A percentile compares a stretch with the other conserved stretches of the same genome.
Conservation (phyloP, 805 yeast genomes). For the Starmerella apicola region DNA sequence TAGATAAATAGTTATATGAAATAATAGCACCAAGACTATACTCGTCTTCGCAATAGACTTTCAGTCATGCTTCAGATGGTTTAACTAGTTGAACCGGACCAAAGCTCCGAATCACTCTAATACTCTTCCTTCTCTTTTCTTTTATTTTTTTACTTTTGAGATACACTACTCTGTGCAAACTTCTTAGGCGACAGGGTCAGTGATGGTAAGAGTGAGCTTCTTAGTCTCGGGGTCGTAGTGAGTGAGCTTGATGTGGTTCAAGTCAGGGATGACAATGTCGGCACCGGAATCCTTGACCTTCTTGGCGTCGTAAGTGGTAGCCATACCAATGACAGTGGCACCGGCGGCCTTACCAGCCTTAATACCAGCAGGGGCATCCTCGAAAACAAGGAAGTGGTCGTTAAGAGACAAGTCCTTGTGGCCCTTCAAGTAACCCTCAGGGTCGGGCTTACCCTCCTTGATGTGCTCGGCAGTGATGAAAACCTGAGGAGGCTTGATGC, state of each 20-base stretch:
- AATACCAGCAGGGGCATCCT: constrained; percentile 84
- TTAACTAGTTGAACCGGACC: too few species aligned
- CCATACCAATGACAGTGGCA: constrained; percentile 70
- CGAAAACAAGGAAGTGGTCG: constrained; percentile 45
- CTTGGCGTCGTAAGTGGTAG: constrained; percentile 62
- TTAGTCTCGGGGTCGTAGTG: constrained; percentile 35
- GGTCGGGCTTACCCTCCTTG: constrained; percentile 71
- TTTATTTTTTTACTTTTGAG: too few species aligned
- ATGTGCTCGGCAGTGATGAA: constrained; percentile 79
- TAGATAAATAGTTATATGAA: too few species aligned
- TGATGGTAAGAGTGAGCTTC: constrained; percentile 18
- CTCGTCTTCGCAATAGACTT: too few species aligned
- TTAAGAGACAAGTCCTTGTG: constrained; percentile 28
- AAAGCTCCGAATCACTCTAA: too few species aligned
- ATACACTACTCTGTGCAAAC: too few species aligned
- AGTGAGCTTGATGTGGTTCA: constrained; percentile 47
- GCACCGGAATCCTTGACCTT: constrained; percentile 67
- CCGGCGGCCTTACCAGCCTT: constrained; percentile 76
- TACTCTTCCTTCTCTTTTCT: not conserved
- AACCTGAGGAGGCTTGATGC: constrained; percentile 49
- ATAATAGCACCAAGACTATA: too few species aligned
- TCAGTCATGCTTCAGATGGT: too few species aligned
- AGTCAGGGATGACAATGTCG: constrained; percentile 65
- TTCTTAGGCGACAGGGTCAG: constrained; percentile 18
- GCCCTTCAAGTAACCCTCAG: constrained; percentile 54